Percentiles rank a stretch among this genome's conserved stretches.
Conservation (phyloP, 305 asterid genomes). For the Fraxinus platypoda region DNA sequence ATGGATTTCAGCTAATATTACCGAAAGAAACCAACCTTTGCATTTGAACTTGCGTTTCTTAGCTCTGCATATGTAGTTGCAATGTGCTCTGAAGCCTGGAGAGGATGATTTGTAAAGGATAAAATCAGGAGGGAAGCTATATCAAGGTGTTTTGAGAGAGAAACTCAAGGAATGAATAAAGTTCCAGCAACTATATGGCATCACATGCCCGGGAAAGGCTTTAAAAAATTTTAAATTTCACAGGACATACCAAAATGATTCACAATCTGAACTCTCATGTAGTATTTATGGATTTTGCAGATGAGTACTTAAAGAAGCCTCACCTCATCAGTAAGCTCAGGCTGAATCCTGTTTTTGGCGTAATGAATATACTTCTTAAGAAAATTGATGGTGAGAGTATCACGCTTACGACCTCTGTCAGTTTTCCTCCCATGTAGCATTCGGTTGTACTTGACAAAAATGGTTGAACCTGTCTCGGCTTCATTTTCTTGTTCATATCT, state of each 20-base stretch:
- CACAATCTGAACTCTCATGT: neutral
- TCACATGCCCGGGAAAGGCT: neutral
- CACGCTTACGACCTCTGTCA: slow-evolving; percentile 56
- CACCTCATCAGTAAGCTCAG: slow-evolving; percentile 98
- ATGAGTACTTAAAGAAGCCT: slow-evolving; percentile 5
- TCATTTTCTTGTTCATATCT: slow-evolving; percentile 62
- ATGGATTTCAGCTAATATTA: slow-evolving; percentile 10
- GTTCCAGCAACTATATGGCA: neutral
- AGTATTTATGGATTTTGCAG: neutral
- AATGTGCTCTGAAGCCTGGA: slow-evolving; percentile 90
- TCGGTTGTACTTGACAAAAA: slow-evolving; percentile 78
- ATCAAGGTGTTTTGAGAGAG: neutral
- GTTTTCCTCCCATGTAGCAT: slow-evolving; percentile 78
- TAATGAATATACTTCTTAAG: slow-evolving; percentile 90
- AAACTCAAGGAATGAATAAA: neutral
- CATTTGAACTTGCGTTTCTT: slow-evolving; percentile 80
- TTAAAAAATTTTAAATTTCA: slow-evolving; percentile 3
- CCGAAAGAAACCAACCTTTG: slow-evolving; percentile 53
- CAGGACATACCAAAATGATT: neutral
- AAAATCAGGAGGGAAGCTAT: slow-evolving; percentile 27
- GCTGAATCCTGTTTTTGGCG: slow-evolving; percentile 84
- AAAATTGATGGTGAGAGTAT: slow-evolving; percentile 80
- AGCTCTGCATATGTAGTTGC: slow-evolving; percentile 95
- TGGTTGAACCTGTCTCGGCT: slow-evolving; percentile 66
- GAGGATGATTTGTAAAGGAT: slow-evolving; percentile 16